Evolutionary conservation across 495 filamentous ascomycete genomes (phyloP).

Genomic region (Penicillium egyptiacum): DNA sequence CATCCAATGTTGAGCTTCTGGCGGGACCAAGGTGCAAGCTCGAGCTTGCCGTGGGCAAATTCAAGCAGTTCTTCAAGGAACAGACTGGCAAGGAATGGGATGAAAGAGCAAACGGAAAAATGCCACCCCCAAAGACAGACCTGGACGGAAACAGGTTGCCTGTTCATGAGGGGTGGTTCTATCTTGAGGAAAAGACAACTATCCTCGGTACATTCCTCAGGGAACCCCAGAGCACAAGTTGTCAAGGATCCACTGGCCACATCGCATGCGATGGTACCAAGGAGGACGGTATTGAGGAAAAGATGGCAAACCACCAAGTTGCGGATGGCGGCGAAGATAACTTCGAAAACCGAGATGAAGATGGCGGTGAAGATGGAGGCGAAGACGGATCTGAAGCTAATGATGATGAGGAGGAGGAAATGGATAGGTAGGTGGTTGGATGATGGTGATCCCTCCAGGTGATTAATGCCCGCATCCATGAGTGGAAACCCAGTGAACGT

Average conservation of each 20-base stretch:
- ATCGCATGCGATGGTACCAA: background rate
- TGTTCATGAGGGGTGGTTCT: constrained; percentile 37
- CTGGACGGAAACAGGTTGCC: constrained; percentile 28
- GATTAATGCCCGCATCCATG: background rate
- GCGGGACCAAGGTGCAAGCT: constrained; percentile 32
- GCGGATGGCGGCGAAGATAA: background rate
- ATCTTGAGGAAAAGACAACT: constrained; percentile 20
- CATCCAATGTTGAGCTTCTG: constrained; percentile 28
- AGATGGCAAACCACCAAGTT: background rate
- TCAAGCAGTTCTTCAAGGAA: constrained; percentile 55
- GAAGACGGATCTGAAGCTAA: background rate
- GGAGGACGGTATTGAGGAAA: background rate
- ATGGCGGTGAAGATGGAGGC: background rate
- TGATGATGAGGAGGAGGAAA: background rate
- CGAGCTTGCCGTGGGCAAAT: constrained; percentile 42
- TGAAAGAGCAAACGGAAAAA: constrained; percentile 32
- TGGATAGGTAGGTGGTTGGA: background rate
- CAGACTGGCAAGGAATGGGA: constrained; percentile 60
- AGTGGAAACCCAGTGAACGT: background rate
- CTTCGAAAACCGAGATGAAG: background rate
- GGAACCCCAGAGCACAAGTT: background rate
- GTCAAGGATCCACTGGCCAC: background rate
- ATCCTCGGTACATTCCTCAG: constrained; percentile 29
- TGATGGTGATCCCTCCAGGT: background rate
- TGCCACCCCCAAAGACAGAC: constrained; percentile 21